These are phyloP conservation scores for Cercophora sp. DNA, from an alignment of 495 filamentous ascomycete genomes.

Conservation along the genomic window DNA sequence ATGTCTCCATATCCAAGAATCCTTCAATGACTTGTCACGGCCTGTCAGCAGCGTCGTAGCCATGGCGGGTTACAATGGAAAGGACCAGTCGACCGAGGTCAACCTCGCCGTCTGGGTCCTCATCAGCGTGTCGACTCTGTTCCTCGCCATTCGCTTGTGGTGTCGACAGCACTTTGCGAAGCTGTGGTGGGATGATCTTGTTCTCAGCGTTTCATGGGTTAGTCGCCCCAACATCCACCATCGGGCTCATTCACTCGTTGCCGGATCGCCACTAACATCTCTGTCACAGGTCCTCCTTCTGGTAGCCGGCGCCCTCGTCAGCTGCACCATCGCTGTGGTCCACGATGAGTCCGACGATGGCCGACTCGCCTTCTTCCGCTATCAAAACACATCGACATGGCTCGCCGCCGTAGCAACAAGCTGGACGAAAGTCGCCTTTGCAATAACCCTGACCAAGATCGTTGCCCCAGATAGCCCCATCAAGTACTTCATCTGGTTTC, in stretches of 20 bases:
- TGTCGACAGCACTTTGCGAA: conserved; percentile 14
- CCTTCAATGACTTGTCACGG: too few species aligned
- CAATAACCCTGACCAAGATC: conserved; percentile 17
- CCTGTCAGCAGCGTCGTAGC: too few species aligned
- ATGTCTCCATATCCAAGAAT: too few species aligned
- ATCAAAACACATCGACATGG: conserved; percentile 14
- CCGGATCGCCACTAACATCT: background rate
- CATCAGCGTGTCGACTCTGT: conserved; percentile 12
- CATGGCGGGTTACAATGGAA: conserved; percentile 11
- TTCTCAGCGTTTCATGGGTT: conserved; percentile 18
- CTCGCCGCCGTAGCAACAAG: conserved; percentile 17
- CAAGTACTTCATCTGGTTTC: conserved; percentile 13
- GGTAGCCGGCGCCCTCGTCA: conserved; percentile 12
- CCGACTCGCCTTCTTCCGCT: conserved; percentile 15
- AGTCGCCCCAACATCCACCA: background rate
- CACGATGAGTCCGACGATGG: conserved; percentile 7
- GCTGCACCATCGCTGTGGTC: conserved; percentile 11
- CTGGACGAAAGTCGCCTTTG: conserved; percentile 23
- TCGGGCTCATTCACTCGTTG: background rate
- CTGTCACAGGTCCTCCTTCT: conserved; percentile 14
- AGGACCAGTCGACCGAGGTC: conserved; percentile 13
- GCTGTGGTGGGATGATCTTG: conserved; percentile 16
- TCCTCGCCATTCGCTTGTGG: conserved; percentile 16
- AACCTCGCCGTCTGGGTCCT: conserved; percentile 20
- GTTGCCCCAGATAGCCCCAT: conserved; percentile 1